Conservation (phyloP, 2,329 filamentous ascomycete genomes). For the Alternaria gaisen region DNA sequence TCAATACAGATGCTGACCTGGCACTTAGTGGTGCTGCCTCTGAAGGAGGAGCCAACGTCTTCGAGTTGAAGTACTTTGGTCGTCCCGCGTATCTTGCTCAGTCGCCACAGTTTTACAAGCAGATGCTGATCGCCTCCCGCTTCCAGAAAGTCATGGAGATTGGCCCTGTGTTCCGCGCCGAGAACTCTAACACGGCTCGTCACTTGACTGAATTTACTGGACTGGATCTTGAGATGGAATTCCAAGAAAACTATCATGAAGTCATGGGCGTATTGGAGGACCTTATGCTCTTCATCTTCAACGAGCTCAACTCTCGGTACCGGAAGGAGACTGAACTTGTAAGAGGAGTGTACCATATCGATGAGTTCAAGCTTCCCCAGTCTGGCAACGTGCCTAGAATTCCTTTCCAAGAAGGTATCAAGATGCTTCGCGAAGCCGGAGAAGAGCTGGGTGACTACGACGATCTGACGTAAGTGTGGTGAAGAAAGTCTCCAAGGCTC, state of each 20-base stretch:
- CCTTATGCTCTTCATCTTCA: slow-evolving; percentile 81
- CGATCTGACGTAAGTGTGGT: slow-evolving; percentile 66
- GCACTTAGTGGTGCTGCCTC: slow-evolving; percentile 73
- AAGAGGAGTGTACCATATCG: slow-evolving; percentile 75
- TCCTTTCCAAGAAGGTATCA: slow-evolving; percentile 79
- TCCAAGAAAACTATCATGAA: slow-evolving; percentile 79
- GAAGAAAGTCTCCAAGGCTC: neutral
- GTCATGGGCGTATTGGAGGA: slow-evolving; percentile 76
- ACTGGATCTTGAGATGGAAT: slow-evolving; percentile 91
- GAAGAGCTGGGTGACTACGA: slow-evolving; percentile 80
- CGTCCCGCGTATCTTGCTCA: slow-evolving; percentile 82
- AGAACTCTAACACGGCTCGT: slow-evolving; percentile 83
- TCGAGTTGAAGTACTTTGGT: slow-evolving; percentile 89
- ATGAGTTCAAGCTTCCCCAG: slow-evolving; percentile 78
- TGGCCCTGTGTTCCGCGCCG: slow-evolving; percentile 84
- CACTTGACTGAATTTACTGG: slow-evolving; percentile 91
- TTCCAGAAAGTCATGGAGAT: slow-evolving; percentile 81
- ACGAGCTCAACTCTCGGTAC: slow-evolving; percentile 72
- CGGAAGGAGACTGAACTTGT: slow-evolving; percentile 76
- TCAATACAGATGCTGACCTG: neutral
- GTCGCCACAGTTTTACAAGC: slow-evolving; percentile 87
- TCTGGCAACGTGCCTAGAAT: slow-evolving; percentile 78
- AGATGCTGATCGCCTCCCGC: slow-evolving; percentile 82
- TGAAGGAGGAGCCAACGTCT: slow-evolving; percentile 93
- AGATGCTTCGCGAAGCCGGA: slow-evolving; percentile 78